Evolutionary conservation across 139 green algal genomes (phyloP), one percentile per base, ranked within the genome.

Genomic region (Ulvella scutata): DNA sequence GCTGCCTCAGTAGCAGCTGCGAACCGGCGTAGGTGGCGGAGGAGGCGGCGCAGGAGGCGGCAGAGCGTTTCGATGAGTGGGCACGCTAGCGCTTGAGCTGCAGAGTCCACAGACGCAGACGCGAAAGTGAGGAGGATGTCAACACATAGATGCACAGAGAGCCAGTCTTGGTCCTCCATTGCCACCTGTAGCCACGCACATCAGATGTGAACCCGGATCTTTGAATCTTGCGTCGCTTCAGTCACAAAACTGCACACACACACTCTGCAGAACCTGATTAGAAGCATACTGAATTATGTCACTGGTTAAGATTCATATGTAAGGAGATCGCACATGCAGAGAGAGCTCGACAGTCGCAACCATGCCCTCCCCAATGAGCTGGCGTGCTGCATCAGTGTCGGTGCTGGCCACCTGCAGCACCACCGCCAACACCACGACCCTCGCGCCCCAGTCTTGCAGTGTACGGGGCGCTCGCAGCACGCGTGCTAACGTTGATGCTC

Each of bases 331-430:
- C 51, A 67, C 51, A 29, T 67, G 51, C 51, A 67, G 17, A 26
- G 51, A n/a, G 9, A 67, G 51, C 51, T 67, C 51, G 9, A 67
- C 51, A 6, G 51, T 26, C n/a, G 51, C 51, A n/a, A 67, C n/a
- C 51, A 67, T 67, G 51, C 51, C 51, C 51, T 67, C 51, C 51
- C 51, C n/a, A 9, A 67, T n/a, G n/a, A 67, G 51, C 51, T 67
- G 51, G n/a, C 51, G 51, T 26, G 51, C 51, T 6, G 51, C 51
- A 67, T 67, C 51, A 26, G 31, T 26, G 51, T 67, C 51, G n/a
- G 33, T 26, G 13, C n/a, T 23, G 51, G 13, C 20, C 13, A 67
- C 13, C 0, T 26, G 51, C 51, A 26, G n/a, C 51, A 26, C 51
- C 51, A 67, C 51, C 51, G 51, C 51, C n/a, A 67, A 26, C 2